Percentiles rank a stretch among this genome's conserved stretches.
These are phyloP conservation scores for Penicillium nordicum DNA, from an alignment of 2,329 filamentous ascomycete species.

Conservation along the genomic window DNA sequence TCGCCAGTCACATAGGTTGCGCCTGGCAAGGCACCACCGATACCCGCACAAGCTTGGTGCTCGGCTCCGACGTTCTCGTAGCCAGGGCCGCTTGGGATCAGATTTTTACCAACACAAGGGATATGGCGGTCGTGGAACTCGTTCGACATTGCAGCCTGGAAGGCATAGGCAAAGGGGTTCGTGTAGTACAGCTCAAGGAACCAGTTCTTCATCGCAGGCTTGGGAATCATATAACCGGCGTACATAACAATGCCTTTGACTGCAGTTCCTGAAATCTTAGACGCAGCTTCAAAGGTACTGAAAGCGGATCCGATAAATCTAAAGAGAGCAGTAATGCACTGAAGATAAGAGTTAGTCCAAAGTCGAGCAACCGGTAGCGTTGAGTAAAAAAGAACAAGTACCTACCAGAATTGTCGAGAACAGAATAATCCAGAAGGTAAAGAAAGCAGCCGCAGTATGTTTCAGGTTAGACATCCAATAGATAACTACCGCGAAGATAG, in stretches of 20 bases:
- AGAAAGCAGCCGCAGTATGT: slow-evolving; percentile 52
- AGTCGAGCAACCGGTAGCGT: slow-evolving; percentile 23
- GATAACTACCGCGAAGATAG: slow-evolving; percentile 53
- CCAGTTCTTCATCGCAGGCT: slow-evolving; percentile 49
- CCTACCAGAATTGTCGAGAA: slow-evolving; percentile 8
- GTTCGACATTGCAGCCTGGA: slow-evolving; percentile 30
- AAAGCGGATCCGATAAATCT: slow-evolving; percentile 53
- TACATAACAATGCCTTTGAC: slow-evolving; percentile 34
- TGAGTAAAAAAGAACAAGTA: not conserved
- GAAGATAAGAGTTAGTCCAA: not conserved
- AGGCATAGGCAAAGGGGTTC: slow-evolving; percentile 33
- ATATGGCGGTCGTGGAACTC: slow-evolving; percentile 31
- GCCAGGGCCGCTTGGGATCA: slow-evolving; percentile 28
- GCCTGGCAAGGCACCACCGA: slow-evolving; percentile 53
- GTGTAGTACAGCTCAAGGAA: slow-evolving; percentile 41
- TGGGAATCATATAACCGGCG: slow-evolving; percentile 41
- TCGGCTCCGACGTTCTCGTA: slow-evolving; percentile 19
- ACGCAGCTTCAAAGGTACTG: slow-evolving; percentile 53
- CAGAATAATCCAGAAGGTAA: slow-evolving; percentile 55
- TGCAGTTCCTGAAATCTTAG: slow-evolving; percentile 45
- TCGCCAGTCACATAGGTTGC: slow-evolving; percentile 52
- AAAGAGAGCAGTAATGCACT: slow-evolving; percentile 54
- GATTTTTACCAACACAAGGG: slow-evolving; percentile 29
- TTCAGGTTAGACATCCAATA: slow-evolving; percentile 62
- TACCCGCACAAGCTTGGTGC: slow-evolving; percentile 51